Percentiles rank a stretch among this genome's conserved stretches.
Evolutionary conservation across 2,329 filamentous ascomycete species (phyloP).

Genomic region (Stagonosporopsis chrysanthemi): DNA sequence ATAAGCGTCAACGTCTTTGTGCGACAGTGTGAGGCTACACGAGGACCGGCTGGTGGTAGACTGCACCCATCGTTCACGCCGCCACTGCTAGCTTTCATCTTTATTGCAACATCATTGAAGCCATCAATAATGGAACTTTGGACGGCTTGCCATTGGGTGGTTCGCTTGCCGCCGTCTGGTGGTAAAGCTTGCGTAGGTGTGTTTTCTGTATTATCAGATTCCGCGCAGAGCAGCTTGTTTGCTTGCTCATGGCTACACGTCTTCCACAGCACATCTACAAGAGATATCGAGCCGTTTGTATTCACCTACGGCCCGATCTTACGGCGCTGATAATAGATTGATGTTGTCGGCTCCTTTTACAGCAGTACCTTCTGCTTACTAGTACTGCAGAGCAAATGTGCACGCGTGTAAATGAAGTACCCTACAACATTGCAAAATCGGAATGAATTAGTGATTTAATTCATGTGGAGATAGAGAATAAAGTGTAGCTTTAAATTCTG

Average conservation of each 20-base stretch:
- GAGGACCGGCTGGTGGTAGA: conserved; percentile 7
- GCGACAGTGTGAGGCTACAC: conserved; percentile 15
- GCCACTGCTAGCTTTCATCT: conserved; percentile 14
- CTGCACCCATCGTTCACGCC: conserved; percentile 8
- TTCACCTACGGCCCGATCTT: too few species aligned
- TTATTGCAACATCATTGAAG: conserved; percentile 7
- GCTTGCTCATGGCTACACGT: background rate
- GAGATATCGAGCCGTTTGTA: too few species aligned
- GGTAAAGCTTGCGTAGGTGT: background rate
- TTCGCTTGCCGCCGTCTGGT: background rate
- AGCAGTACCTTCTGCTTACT: too few species aligned
- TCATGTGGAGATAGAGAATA: too few species aligned
- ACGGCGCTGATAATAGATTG: too few species aligned
- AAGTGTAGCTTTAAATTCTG: too few species aligned
- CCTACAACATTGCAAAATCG: too few species aligned
- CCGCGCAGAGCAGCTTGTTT: background rate
- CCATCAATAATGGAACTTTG: background rate
- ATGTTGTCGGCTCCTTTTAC: too few species aligned
- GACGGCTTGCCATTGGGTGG: background rate
- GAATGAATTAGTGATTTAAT: too few species aligned
- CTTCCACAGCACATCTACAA: too few species aligned
- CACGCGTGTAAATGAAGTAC: too few species aligned
- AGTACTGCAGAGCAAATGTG: too few species aligned
- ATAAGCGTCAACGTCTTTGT: conserved; percentile 11
- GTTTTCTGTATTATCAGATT: background rate